These are phyloP conservation scores for Trichoderma cornu-damae DNA, from an alignment of 2,329 filamentous ascomycete genomes.

Conservation along the genomic window DNA sequence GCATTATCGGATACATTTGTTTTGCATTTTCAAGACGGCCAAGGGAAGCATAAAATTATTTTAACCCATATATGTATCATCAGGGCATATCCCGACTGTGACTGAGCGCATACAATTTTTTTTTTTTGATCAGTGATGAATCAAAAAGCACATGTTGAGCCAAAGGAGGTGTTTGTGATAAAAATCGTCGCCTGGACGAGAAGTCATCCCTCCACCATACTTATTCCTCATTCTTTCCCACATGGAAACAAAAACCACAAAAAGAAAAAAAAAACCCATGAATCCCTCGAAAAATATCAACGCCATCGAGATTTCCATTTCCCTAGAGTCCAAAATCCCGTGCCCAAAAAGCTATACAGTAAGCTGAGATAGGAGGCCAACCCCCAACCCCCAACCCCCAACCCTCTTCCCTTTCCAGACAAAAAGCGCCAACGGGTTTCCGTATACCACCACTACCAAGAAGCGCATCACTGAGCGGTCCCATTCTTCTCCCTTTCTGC, in stretches of 20 bases:
- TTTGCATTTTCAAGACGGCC: background rate
- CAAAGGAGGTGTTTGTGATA: background rate
- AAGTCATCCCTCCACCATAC: background rate
- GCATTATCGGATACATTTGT: too few relatives aligned
- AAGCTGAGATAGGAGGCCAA: slow-evolving; percentile 22
- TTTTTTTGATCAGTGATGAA: slow-evolving; percentile 4
- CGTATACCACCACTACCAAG: slow-evolving; percentile 3
- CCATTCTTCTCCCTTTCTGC: slow-evolving; percentile 24
- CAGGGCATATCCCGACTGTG: background rate
- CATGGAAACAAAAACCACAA: background rate
- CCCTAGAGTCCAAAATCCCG: slow-evolving; percentile 23
- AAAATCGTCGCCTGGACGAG: background rate
- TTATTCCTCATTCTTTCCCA: slow-evolving; percentile 1
- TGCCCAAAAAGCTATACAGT: slow-evolving; percentile 20
- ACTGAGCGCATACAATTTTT: slow-evolving; percentile 11
- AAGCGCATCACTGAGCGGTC: slow-evolving; percentile 21
- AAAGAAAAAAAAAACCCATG: background rate
- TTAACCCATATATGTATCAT: background rate
- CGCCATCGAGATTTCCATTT: slow-evolving; percentile 28
- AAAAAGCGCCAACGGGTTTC: slow-evolving; percentile 25
- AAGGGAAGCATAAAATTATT: background rate
- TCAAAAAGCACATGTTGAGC: slow-evolving; percentile 2
- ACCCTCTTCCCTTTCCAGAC: slow-evolving; percentile 20
- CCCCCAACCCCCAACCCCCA: slow-evolving; percentile 21
- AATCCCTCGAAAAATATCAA: slow-evolving; percentile 23